A percentile compares a stretch with the other conserved stretches of the same genome.
phyloP scores from a whole-genome alignment of 768 basidiomycete genomes.

The Phylloporus arenicola region DNA sequence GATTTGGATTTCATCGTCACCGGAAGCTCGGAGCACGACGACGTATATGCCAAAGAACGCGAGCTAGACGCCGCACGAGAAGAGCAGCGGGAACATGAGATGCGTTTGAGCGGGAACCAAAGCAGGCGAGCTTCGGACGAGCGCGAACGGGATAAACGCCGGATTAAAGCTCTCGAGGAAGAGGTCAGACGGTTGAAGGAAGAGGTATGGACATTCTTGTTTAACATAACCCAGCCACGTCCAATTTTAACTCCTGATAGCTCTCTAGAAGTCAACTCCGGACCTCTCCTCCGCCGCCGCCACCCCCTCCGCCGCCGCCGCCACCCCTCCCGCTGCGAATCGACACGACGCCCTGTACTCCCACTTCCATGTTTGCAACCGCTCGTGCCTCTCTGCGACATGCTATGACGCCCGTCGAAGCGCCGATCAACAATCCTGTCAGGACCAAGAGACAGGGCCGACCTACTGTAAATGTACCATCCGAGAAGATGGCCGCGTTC shows the following conservation, averaged over 20 bases:
- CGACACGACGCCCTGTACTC: slow-evolving; percentile 25
- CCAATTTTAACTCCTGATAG: slow-evolving; percentile 27
- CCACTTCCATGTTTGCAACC: slow-evolving; percentile 43
- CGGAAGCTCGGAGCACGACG: slow-evolving; percentile 43
- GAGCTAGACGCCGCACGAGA: slow-evolving; percentile 54
- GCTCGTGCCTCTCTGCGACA: slow-evolving; percentile 67
- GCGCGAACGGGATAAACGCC: slow-evolving; percentile 52
- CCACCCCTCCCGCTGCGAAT: slow-evolving; percentile 31
- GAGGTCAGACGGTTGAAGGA: slow-evolving; percentile 57
- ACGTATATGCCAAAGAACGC: slow-evolving; percentile 55
- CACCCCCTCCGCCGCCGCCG: slow-evolving; percentile 41
- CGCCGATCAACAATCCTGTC: slow-evolving; percentile 52
- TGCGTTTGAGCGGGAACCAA: slow-evolving; percentile 35
- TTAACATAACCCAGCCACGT: background rate
- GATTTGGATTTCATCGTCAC: slow-evolving; percentile 26
- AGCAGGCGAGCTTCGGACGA: slow-evolving; percentile 32
- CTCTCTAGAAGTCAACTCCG: slow-evolving; percentile 38
- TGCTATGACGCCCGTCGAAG: slow-evolving; percentile 48
- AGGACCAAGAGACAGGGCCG: slow-evolving; percentile 44
- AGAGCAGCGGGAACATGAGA: slow-evolving; percentile 44
- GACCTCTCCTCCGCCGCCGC: slow-evolving; percentile 26
- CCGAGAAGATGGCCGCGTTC: slow-evolving; percentile 82
- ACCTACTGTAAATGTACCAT: slow-evolving; percentile 66
- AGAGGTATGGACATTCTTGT: slow-evolving; percentile 37
- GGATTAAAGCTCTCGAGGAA: slow-evolving; percentile 58